phyloP scores from a whole-genome alignment of 228 moss, liverwort and hornwort species.

The Sphagnum magellanicum region DNA sequence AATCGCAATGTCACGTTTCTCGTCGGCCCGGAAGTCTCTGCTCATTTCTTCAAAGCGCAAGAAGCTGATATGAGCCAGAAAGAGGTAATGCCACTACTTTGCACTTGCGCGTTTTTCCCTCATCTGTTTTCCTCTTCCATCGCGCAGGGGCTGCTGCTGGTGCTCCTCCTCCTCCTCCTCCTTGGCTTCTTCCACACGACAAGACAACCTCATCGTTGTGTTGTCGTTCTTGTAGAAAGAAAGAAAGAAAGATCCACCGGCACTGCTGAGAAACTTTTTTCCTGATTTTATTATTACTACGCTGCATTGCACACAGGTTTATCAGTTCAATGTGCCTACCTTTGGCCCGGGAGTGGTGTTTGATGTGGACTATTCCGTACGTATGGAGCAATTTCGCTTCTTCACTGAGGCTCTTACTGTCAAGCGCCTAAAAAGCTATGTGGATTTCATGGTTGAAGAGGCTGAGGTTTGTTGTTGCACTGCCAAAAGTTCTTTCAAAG shows the following conservation, averaged over 20 bases:
- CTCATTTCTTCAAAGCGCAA: slow-evolving; percentile 91
- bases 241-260: too few relatives aligned
- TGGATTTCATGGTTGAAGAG: slow-evolving; percentile 90
- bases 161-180: too few relatives aligned
- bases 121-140: too few relatives aligned
- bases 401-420: slow-evolving; percentile 96
- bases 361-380: slow-evolving; percentile 88
- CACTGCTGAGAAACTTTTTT: too few relatives aligned
- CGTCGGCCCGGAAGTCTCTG: slow-evolving; percentile 77
- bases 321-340: slow-evolving; percentile 96
- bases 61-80: slow-evolving; percentile 88
- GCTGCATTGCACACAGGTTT: slow-evolving; percentile 31
- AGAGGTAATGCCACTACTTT: slow-evolving; percentile 28
- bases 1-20: slow-evolving; percentile 82
- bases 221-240: too few relatives aligned
- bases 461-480: slow-evolving; percentile 47
- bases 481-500: neutral
- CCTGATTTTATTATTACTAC: too few relatives aligned
- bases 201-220: too few relatives aligned
- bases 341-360: slow-evolving; percentile 98
- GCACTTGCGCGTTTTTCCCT: too few relatives aligned
- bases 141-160: too few relatives aligned
- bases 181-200: too few relatives aligned
- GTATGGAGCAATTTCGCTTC: slow-evolving; percentile 97
- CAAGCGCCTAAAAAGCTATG: slow-evolving; percentile 82